Evolutionary conservation across 2,329 filamentous ascomycete species (phyloP).

Genomic region (Fusarium albosuccineum): DNA sequence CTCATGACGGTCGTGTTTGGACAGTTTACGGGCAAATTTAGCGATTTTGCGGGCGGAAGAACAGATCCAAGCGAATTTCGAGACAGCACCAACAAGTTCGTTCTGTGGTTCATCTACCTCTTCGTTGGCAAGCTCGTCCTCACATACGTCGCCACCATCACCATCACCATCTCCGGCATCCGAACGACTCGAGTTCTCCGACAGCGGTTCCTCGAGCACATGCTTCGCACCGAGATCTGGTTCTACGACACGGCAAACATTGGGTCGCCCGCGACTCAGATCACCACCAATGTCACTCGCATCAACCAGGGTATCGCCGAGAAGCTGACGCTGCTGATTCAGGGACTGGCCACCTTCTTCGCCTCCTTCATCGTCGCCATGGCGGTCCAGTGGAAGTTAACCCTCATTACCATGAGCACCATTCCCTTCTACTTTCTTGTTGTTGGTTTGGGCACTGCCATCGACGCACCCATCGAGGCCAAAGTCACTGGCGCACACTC

Average conservation of each 20-base stretch:
- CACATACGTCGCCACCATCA: constrained; percentile 16
- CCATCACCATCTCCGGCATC: constrained; percentile 24
- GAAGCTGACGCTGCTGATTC: constrained; percentile 54
- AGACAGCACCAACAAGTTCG: constrained; percentile 20
- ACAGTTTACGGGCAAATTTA: constrained; percentile 27
- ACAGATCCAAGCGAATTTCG: constrained; percentile 12
- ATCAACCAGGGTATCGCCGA: constrained; percentile 56
- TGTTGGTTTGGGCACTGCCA: constrained; percentile 41
- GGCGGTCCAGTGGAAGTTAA: constrained; percentile 57
- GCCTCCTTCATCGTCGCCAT: constrained; percentile 55
- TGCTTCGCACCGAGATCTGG: constrained; percentile 34
- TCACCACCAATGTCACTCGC: constrained; percentile 53
- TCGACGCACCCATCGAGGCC: constrained; percentile 49
- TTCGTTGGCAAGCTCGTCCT: constrained; percentile 33
- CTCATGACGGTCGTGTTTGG: constrained; percentile 36
- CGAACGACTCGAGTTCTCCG: constrained; percentile 32
- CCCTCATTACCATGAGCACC: constrained; percentile 53
- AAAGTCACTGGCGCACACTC: constrained; percentile 49
- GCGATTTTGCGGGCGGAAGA: constrained; percentile 24
- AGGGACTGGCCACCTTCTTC: constrained; percentile 53
- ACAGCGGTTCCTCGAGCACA: constrained; percentile 20
- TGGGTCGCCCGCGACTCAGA: constrained; percentile 46
- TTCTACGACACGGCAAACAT: constrained; percentile 31
- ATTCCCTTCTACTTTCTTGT: constrained; percentile 47
- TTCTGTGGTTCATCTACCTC: constrained; percentile 36